Evolutionary conservation across 805 yeast species (phyloP), one percentile per base, ranked within the genome.

Genomic region (Ogataea nitratoaversa): DNA sequence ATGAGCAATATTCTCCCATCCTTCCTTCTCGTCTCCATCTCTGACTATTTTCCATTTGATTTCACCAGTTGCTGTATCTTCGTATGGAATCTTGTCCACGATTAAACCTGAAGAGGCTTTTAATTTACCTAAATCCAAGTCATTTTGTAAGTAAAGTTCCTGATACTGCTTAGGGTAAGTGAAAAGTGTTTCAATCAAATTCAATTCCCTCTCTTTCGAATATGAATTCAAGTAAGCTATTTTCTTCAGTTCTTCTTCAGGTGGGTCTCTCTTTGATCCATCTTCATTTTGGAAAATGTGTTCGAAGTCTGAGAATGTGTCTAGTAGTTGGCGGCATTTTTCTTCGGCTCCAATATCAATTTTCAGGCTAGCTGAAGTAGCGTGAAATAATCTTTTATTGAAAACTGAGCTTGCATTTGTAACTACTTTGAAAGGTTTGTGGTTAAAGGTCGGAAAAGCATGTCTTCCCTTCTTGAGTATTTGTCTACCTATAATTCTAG

Each of bases 61-160:
- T 54, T 79, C 83, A 28, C 95, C 95, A 14, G 86, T 80, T 30
- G 78, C 68, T 32, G 83, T 79, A 63, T 84, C 93, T 64, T 81
- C 84, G 60, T 77, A 84, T 32, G 95, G 95, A 43, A 86, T 77
- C 65, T 86, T 86, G 62, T 86, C 95, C 49, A 87, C 72, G 53
- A 86, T 82, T 53, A 77, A 70, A 36, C 83, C 81, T 29, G 82
- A 76, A 19, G 72, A 63, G 17, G 76, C 72, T 50, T 77, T 74
- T 50, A 80, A 76, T 56, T 72, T 72, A 47, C 65, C 64, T 54
- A 85, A 72, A 59, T 77, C 84, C 37, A 68, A 70, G 33, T 79
- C 71, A 67, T 86, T 86, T 56, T 74, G 78, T 45, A 71, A 61
- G 56, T 70, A 80, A 52, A 82, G 67, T 35, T 66, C 66, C 55